Evolutionary conservation across 139 green algal species (phyloP), one percentile per base, ranked within the genome.

Genomic region (Micromonas commoda): DNA sequence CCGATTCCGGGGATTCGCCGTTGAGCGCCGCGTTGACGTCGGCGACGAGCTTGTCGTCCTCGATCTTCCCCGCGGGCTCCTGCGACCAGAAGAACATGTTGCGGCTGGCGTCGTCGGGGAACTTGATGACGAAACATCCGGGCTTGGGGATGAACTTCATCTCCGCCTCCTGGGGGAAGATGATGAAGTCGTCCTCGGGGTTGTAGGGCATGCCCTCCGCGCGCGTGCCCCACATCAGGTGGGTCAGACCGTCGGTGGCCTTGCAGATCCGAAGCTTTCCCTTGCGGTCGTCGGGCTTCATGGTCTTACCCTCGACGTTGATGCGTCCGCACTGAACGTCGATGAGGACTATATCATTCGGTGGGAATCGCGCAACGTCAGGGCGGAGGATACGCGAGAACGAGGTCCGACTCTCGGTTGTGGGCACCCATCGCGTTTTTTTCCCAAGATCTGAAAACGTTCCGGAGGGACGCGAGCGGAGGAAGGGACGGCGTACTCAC

Each of bases 11-110:
- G 33, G 23, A 52, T 31, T 73, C 66, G 29, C 38, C 23, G 23
- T 39, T 63, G 4, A 75, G 29, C 68, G 6, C 29, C 19, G 21
- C 68, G 37, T 64, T 75, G 20, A 75, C 3, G 16, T 75, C 53
- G 21, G 28, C n/a, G 34, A 61, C 38, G 37, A 75, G 35, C 3
- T 61, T 26, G 1, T 75, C 38, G 23, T 63, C 26, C 26, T 3
- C 63, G 2, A 61, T 32, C 68, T 23, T 39, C 3, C 53, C 68
- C 1, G n/a, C 32, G 6, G 21, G 37, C 37, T 75, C 68, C 29
- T 75, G 68, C 23, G 35, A 61, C 68, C 68, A 75, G 29, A 75
- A 75, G 68, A 39, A 75, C 68, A 75, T 75, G 6, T 75, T 39
- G 35, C 68, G 23, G 0, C 19, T 24, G 13, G 26, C 24, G 31